These are phyloP conservation scores for Clonostachys solani DNA, from an alignment of 2,329 filamentous ascomycete species.

Conservation along the genomic window DNA sequence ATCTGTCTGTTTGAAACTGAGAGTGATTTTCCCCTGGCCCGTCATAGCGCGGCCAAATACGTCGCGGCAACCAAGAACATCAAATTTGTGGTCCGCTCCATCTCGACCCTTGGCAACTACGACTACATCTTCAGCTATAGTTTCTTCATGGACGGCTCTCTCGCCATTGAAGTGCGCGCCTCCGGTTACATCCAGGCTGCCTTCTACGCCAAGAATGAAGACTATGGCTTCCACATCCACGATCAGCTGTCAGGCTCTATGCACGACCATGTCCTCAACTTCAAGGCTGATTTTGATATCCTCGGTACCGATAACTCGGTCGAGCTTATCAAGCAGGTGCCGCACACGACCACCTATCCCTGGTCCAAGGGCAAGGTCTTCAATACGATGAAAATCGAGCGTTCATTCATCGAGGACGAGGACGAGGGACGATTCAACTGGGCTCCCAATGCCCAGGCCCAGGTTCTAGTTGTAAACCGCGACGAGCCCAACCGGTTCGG, in stretches of 20 bases:
- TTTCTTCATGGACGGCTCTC: slow-evolving; percentile 26
- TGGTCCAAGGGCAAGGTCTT: slow-evolving; percentile 37
- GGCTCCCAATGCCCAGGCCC: slow-evolving; percentile 34
- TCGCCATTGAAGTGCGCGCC: slow-evolving; percentile 30
- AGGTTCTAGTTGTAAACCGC: slow-evolving; percentile 39
- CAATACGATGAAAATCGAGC: slow-evolving; percentile 45
- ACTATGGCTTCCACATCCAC: slow-evolving; percentile 27
- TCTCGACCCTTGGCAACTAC: slow-evolving; percentile 33
- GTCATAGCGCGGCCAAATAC: slow-evolving; percentile 36
- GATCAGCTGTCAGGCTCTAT: slow-evolving; percentile 29
- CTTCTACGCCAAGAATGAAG: slow-evolving; percentile 23
- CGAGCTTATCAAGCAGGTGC: slow-evolving; percentile 22
- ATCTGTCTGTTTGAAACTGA: slow-evolving; percentile 54
- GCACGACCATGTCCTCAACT: slow-evolving; percentile 32
- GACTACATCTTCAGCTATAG: slow-evolving; percentile 32
- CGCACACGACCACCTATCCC: slow-evolving; percentile 24
- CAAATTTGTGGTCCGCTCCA: slow-evolving; percentile 38
- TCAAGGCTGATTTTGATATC: slow-evolving; percentile 34
- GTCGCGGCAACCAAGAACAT: slow-evolving; percentile 42
- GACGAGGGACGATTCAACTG: slow-evolving; percentile 34
- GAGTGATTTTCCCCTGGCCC: slow-evolving; percentile 40
- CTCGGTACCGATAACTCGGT: slow-evolving; percentile 28
- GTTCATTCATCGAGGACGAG: slow-evolving; percentile 25
- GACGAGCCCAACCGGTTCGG: slow-evolving; percentile 39
- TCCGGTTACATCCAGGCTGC: slow-evolving; percentile 33